Evolutionary conservation across 1,284 basidiomycete species (phyloP), one percentile per base, ranked within the genome.

Genomic region (Chalciporus sp.): DNA sequence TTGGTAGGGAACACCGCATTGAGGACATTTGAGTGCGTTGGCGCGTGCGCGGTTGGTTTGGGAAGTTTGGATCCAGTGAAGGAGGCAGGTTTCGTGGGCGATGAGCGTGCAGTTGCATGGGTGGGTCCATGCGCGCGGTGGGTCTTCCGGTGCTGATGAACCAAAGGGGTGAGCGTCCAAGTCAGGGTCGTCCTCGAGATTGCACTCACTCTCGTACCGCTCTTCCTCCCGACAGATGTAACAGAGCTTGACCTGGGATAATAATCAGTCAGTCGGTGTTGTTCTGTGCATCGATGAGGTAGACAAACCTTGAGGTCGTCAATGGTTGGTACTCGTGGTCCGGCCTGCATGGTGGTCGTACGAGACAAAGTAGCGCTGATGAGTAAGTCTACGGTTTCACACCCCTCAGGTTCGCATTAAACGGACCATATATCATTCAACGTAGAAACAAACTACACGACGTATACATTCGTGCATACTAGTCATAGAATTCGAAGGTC

Each of bases 141-240:
- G 79, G 14, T 73, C 64, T 37, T 72, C 71, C 23, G 75, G 78
- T 26, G 70, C 80, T 81, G 28, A 28, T 1, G 28, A 49, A 23
- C 14, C 35, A 7, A 20, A 31, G 7, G 44, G 37, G 12, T 20
- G 28, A 45, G 43, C 48, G 47, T n/a, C 16, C 39, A 49, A 20
- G 51, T 51, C 11, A 47, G 31, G 23, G 23, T 6, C 23, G 23
- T 29, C 10, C 8, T 31, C 7, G 28, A 20, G 27, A 27, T 47
- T 19, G 10, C n/a, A 55, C 76, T 58, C 57, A 85, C 84, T 72
- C 50, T 83, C 82, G 59, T 77, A 75, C 6, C 61, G 70, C 58
- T 90, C 88, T 63, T 90, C 88, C 61, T 90, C 88, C 23, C 85
- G 73, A 63, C 88, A 91, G 53, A 91, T 90, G 67, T 86, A 91